Evolutionary conservation across 2,329 filamentous ascomycete species (phyloP).

Genomic region (Penicillium fuscoglaucum): DNA sequence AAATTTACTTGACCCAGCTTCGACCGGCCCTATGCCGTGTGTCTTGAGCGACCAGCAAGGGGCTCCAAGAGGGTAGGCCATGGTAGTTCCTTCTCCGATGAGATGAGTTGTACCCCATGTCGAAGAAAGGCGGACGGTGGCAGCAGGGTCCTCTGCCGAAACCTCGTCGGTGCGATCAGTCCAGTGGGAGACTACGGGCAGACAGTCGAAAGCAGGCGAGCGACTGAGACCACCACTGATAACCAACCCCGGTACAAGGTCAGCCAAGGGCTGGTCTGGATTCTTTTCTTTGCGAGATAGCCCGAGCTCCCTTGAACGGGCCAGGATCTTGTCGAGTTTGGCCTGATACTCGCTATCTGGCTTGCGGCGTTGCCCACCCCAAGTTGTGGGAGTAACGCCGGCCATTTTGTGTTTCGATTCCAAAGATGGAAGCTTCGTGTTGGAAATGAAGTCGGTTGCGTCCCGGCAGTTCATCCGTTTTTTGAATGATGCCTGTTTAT

Average conservation of each 20-base stretch:
- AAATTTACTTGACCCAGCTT: conserved; percentile 9
- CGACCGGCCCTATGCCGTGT: conserved; percentile 9
- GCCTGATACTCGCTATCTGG: conserved; percentile 2
- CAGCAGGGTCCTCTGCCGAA: conserved; percentile 14
- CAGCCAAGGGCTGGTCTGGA: conserved; percentile 8
- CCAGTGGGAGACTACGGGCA: conserved; percentile 15
- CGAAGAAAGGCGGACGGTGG: conserved; percentile 12
- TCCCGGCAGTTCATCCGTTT: conserved; percentile 15
- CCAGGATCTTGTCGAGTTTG: conserved; percentile 12
- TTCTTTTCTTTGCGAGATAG: conserved; percentile 3
- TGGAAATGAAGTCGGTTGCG: conserved; percentile 17
- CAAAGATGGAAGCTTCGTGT: conserved; percentile 7
- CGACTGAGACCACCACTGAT: conserved; percentile 17
- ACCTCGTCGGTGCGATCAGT: conserved; percentile 11
- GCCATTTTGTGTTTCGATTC: conserved; percentile 10
- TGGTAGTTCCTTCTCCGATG: conserved; percentile 9
- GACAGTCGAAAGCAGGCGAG: conserved; percentile 15
- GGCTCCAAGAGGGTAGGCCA: conserved; percentile 9
- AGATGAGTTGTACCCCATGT: conserved; percentile 15
- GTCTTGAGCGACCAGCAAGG: conserved; percentile 13
- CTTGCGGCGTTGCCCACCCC: background rate
- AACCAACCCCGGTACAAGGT: conserved; percentile 12
- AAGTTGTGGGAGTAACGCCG: conserved; percentile 2
- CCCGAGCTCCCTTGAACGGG: conserved; percentile 11
- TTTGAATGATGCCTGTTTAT: conserved; percentile 12